Percentiles rank a stretch among this genome's conserved stretches.
Evolutionary conservation across 495 filamentous ascomycete species (phyloP).

Genomic region (Venustampulla echinocandica): DNA sequence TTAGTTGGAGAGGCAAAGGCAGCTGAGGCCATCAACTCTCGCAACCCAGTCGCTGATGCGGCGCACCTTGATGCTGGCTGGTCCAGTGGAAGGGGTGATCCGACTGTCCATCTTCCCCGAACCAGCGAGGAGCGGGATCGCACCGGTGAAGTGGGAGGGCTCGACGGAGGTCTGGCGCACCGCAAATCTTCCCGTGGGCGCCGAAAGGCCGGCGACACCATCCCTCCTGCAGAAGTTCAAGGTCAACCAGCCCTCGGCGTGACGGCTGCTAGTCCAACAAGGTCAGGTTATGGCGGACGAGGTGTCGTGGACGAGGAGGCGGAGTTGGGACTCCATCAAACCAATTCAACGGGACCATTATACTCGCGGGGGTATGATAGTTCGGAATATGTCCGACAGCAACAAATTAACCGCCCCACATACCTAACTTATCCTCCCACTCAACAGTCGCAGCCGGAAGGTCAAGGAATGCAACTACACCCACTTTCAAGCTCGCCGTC

Average conservation of each 20-base stretch:
- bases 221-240: conserved; percentile 1
- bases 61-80: conserved; percentile 2
- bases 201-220: conserved; percentile 21
- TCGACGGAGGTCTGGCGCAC: conserved; percentile 28
- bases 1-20: conserved; percentile 18
- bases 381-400: too few species aligned
- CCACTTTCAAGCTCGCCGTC: too few species aligned
- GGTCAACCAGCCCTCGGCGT: conserved; percentile 3
- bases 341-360: neutral
- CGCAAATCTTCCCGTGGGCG: conserved; percentile 31
- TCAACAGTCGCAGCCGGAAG: too few species aligned
- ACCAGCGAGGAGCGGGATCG: conserved; percentile 17
- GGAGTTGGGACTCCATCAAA: conserved; percentile 12
- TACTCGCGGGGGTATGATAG: too few species aligned
- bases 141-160: conserved; percentile 27
- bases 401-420: too few species aligned
- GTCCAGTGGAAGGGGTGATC: conserved; percentile 1
- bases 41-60: conserved; percentile 14
- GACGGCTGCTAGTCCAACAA: conserved; percentile 9
- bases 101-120: conserved; percentile 8
- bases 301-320: conserved; percentile 16
- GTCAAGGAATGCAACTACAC: too few species aligned
- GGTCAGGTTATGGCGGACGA: neutral
- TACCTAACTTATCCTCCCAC: too few species aligned
- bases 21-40: conserved; percentile 10